phyloP scores from a whole-genome alignment of 305 asterid species.

The Fraxinus sp. region DNA sequence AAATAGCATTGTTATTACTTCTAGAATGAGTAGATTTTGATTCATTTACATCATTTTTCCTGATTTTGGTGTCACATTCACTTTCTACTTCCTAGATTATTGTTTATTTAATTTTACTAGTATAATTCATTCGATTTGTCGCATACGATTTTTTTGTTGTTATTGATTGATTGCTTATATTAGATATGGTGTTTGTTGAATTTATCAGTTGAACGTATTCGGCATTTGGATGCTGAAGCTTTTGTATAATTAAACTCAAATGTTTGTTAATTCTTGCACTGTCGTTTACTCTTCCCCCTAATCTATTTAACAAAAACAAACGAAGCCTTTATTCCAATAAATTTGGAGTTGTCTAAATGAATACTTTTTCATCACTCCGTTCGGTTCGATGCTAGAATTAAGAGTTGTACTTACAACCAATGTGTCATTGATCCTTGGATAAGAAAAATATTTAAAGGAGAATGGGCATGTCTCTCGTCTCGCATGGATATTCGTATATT shows the following conservation, averaged over 20 bases:
- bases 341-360: not conserved
- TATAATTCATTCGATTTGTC: not conserved
- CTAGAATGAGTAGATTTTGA: conserved; percentile 17
- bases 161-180: conserved; percentile 13
- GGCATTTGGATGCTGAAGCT: conserved; percentile 16
- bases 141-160: conserved; percentile 2
- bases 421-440: not conserved
- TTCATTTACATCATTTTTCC: conserved; percentile 4
- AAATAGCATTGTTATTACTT: not conserved
- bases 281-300: not conserved
- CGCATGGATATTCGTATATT: not conserved
- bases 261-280: not conserved
- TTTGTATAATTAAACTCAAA: not conserved
- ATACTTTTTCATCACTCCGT: not conserved
- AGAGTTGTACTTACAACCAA: not conserved
- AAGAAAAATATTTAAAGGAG: not conserved
- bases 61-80: not conserved
- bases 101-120: not conserved
- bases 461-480: not conserved
- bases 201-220: not conserved
- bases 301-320: not conserved
- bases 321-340: not conserved
- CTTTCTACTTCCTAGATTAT: not conserved
- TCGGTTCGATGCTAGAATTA: not conserved
- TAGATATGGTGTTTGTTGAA: not conserved